Base-by-base conservation (phyloP, 129 eudicot species). In the Lactuca sativa region DNA sequence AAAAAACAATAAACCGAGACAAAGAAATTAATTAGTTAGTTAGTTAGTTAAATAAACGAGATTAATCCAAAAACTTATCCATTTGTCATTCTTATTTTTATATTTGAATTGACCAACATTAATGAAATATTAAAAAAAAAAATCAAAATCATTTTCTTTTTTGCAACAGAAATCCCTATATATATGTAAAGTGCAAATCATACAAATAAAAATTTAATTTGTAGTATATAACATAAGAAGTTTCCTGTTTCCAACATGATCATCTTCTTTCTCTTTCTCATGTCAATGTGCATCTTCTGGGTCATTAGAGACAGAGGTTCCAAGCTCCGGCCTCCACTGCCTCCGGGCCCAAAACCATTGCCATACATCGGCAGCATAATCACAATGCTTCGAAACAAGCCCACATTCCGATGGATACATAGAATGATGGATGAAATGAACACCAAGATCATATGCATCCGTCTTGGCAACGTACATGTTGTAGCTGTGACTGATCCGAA, bases 371-470 rank as follows among this genome's bases (percentile, higher is more conserved):
- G 44, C 9, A 34, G 14, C 66, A 14, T 60, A 36, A 4, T 60
- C 30, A 1, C 48, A 16, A 60, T 60, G 66, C 66, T 34, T 1
- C 48, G 13, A 60, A 60, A 60, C 48, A 60, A 60, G 30, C 48
- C 66, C 47, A 60, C 66, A 1, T 60, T 60, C 31, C 48, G 66
- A 60, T 36, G 31, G 44, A 36, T 60, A 4, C 48, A 61, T 34
- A 61, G 31, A 4, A 61, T 61, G 66, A 61, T 61, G 66, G 66
- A 74, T 1, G 79, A 71, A 30, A 32, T 71, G 64, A 62, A 67
- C 57, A 75, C 84, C 5, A 81, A 79, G 38, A 83, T 79, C 12
- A 33, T 71, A 0, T 79, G 81, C 16, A 14, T 79, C 12, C 73
- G 69, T 9, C 63, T 83, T 11, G 83, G 83, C 2, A 65, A 30